Base-by-base conservation (phyloP, 768 basidiomycete genomes). In the Lactarius tabidus region DNA sequence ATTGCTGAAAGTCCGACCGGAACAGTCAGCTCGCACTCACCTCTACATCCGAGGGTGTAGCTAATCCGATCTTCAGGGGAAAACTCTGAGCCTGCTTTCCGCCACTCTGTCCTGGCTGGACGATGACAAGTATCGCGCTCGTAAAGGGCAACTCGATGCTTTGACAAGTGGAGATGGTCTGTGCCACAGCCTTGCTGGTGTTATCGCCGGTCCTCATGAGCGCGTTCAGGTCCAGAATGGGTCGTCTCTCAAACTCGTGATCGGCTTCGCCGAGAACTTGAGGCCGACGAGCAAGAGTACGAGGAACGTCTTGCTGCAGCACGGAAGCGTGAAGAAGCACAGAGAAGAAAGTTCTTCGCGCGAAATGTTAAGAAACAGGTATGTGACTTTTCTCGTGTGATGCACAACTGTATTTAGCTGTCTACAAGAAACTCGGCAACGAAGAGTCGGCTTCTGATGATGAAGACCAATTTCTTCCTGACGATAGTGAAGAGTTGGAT, bases 1-100 rank as follows among this genome's bases (percentile, higher is more conserved):
- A 88, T 98, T 57, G 82, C 95, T 35, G 93, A 95, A 75, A 91
- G 89, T 69, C 93, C 93, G 0, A 95, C 93, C 0, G 93, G 93
- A 70, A 95, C 93, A 29, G 93, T 92, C 64, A 74, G 84, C 71
- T 51, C 39, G 14, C 58, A 28, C 14, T 9, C 45, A 5, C 43
- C 61, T 26, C 2, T 41, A 26, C 18, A 29, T 10, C 33, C 51
- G 31, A 17, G 62, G 33, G 5, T 15, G 29, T 20, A n/a, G 2
- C 41, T 23, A 12, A 31, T 58, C 15, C 4, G 8, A 26, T 12
- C 18, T 20, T 2, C 71, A 95, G 93, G 93, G 93, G 31, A 96
- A 96, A 75, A 94, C 93, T 0, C 76, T 94, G 38, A 91, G 87
- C 71, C 79, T 95, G 18, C 79, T 95, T 31, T 91, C 88, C 67